phyloP scores from a whole-genome alignment of 768 basidiomycete species.

The Erythrobasidium yunnanense region DNA sequence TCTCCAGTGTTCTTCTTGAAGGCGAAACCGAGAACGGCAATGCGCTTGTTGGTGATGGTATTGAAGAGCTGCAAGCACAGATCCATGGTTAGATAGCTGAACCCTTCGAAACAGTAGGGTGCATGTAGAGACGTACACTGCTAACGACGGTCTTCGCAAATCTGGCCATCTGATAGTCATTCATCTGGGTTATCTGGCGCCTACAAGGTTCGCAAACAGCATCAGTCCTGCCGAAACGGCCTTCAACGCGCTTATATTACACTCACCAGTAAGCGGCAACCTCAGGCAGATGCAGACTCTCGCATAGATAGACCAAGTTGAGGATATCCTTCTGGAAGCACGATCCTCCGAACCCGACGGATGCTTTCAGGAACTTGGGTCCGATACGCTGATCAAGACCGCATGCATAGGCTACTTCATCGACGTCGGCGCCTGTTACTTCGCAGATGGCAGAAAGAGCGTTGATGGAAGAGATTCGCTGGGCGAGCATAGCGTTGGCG shows the following conservation, averaged over 20 bases:
- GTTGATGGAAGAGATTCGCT: slow-evolving; percentile 96
- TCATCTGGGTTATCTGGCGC: slow-evolving; percentile 83
- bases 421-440: slow-evolving; percentile 95
- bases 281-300: slow-evolving; percentile 86
- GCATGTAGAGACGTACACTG: slow-evolving; percentile 44
- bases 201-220: not conserved
- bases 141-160: slow-evolving; percentile 95
- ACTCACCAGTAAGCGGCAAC: slow-evolving; percentile 83
- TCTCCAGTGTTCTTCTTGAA: slow-evolving; percentile 99
- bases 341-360: slow-evolving; percentile 91
- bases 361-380: slow-evolving; percentile 86
- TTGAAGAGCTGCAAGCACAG: slow-evolving; percentile 69
- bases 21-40: slow-evolving; percentile 93
- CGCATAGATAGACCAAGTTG: slow-evolving; percentile 92
- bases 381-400: slow-evolving; percentile 88
- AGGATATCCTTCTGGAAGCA: slow-evolving; percentile 99
- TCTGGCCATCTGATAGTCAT: slow-evolving; percentile 92
- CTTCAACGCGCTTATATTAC: no score
- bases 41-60: slow-evolving; percentile 92
- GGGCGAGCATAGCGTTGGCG: slow-evolving; percentile 98
- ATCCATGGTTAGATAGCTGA: no score
- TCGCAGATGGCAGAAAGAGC: slow-evolving; percentile 97
- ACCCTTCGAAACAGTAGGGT: no score
- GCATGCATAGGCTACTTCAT: slow-evolving; percentile 89
- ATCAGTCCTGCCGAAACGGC: no score